Percentiles rank a stretch among this genome's conserved stretches.
Conservation (phyloP, 306 rosid genomes). For the cucumber (Cucumis sativus) region DNA sequence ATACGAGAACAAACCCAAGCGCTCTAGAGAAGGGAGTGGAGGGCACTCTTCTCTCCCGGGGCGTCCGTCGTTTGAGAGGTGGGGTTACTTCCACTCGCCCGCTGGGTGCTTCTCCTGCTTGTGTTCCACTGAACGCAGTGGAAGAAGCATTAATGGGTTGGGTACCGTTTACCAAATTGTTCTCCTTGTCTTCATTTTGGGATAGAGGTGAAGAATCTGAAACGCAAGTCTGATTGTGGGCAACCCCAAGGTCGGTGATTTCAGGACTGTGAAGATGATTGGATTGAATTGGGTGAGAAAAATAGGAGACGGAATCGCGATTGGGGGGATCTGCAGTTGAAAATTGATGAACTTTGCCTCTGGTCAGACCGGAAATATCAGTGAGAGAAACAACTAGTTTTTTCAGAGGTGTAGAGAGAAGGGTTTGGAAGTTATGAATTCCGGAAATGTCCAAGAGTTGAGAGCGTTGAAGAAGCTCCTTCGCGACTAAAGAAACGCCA, state of each 20-base stretch:
- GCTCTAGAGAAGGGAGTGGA: conserved; percentile 45
- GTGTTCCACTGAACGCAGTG: background rate
- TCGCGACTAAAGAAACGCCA: conserved; percentile 62
- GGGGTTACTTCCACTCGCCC: conserved; percentile 1
- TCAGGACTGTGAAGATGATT: background rate
- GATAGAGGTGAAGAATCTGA: background rate
- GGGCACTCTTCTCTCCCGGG: conserved; percentile 47
- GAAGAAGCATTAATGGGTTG: background rate
- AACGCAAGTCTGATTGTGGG: background rate
- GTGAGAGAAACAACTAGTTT: conserved; percentile 51
- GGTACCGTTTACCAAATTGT: background rate
- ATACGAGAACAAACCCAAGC: conserved; percentile 18
- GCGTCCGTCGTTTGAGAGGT: conserved; percentile 22
- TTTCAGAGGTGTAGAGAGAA: conserved; percentile 20
- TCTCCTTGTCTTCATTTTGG: background rate
- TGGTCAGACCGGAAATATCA: conserved; percentile 65
- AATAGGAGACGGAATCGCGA: conserved; percentile 37
- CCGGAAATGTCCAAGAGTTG: conserved; percentile 21
- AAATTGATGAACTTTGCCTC: conserved; percentile 42
- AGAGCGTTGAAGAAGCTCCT: conserved; percentile 41
- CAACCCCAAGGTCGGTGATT: background rate
- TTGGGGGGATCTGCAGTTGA: conserved; percentile 12
- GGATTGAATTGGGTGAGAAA: conserved; percentile 11
- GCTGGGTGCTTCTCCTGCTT: background rate
- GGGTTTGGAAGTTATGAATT: conserved; percentile 28